Conservation (phyloP, 2,329 filamentous ascomycete species). For the Domatiomyces catenatus region DNA sequence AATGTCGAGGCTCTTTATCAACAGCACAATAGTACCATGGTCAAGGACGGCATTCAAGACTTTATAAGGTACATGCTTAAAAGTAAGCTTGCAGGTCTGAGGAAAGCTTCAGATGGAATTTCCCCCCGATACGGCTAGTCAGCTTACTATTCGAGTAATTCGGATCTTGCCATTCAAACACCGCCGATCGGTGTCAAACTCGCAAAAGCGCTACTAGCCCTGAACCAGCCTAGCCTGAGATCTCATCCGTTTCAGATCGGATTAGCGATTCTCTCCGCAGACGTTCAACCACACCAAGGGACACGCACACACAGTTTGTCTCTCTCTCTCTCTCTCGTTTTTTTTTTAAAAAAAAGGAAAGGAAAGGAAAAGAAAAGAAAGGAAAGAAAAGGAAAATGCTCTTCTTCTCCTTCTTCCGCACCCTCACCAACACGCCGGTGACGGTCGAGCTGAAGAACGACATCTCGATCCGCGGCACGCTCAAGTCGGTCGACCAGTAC, state of each 20-base stretch:
- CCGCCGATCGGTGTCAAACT: not conserved
- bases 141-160: not conserved
- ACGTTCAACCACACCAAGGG: not conserved
- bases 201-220: not conserved
- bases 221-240: not conserved
- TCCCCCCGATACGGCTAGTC: not conserved
- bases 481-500: conserved; percentile 97
- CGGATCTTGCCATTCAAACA: not conserved
- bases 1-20: too few species aligned
- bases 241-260: too few species aligned
- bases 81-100: not conserved
- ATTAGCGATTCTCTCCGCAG: too few species aligned
- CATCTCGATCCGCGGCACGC: conserved; percentile 83
- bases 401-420: conserved; percentile 77
- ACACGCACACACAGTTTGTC: too few species aligned
- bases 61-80: not conserved
- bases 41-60: too few species aligned
- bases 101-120: not conserved
- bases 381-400: not conserved
- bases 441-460: conserved; percentile 99
- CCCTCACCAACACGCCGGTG: conserved; percentile 89
- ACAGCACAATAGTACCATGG: too few species aligned
- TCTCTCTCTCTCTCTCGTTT: too few species aligned
- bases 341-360: not conserved
- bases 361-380: not conserved